Evolutionary conservation across 441 rosid genomes (phyloP).

Genomic region (Gossypium trilobum): DNA sequence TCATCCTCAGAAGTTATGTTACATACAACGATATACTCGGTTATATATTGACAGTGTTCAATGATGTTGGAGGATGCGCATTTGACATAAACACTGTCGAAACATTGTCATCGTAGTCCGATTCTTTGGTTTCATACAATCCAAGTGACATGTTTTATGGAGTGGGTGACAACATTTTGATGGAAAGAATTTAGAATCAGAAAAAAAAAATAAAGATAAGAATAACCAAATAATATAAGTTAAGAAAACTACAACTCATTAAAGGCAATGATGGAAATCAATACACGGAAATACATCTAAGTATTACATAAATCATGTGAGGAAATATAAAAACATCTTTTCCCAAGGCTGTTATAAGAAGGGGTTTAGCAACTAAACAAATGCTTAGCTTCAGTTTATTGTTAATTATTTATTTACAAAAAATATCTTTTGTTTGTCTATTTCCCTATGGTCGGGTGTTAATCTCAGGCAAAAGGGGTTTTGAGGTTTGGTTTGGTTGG

Average conservation of each 20-base stretch:
- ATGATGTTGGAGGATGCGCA: background rate
- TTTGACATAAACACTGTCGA: background rate
- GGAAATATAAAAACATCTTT: background rate
- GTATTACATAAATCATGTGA: background rate
- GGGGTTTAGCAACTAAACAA: background rate
- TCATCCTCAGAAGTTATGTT: background rate
- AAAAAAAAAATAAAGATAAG: background rate
- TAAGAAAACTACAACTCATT: background rate
- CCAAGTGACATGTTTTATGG: background rate
- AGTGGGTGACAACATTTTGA: background rate
- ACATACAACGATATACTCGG: background rate
- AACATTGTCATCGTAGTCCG: background rate
- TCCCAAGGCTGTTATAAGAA: background rate
- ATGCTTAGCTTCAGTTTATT: background rate
- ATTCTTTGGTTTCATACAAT: background rate
- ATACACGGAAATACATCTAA: background rate
- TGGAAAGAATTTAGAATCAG: background rate
- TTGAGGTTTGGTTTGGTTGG: background rate
- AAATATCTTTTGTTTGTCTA: no score
- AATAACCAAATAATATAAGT: no score
- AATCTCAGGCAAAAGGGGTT: background rate
- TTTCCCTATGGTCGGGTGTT: background rate
- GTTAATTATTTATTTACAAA: no score
- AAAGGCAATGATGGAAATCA: background rate
- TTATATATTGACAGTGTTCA: background rate